These are phyloP conservation scores for Penicillium subrubescens DNA, from an alignment of 495 filamentous ascomycete species.

Conservation along the genomic window DNA sequence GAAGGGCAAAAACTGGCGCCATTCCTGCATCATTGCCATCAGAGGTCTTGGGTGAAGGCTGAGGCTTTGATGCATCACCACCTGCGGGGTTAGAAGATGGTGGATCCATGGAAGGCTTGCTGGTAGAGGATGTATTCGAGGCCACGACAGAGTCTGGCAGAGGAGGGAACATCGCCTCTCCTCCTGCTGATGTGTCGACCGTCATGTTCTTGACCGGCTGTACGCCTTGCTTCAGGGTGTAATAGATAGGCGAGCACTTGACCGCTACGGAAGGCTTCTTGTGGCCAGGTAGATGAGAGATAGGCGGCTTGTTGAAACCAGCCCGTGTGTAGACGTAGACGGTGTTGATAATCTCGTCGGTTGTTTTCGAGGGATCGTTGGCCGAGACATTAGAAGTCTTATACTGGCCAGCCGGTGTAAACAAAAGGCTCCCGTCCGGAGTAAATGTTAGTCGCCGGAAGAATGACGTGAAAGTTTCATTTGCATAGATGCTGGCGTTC, in stretches of 20 bases:
- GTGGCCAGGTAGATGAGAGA: constrained; percentile 96
- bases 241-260: constrained; percentile 88
- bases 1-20: constrained; percentile 78
- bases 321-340: constrained; percentile 98
- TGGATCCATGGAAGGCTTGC: constrained; percentile 74
- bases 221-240: constrained; percentile 70
- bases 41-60: constrained; percentile 53
- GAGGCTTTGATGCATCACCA: constrained; percentile 41
- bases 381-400: constrained; percentile 73
- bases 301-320: constrained; percentile 94
- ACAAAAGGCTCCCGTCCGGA: constrained; percentile 90
- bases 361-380: constrained; percentile 67
- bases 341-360: constrained; percentile 90
- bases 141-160: constrained; percentile 81
- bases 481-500: constrained; percentile 92
- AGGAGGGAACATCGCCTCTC: constrained; percentile 78
- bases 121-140: constrained; percentile 51
- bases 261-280: constrained; percentile 98
- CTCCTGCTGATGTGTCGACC: constrained; percentile 79
- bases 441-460: constrained; percentile 94
- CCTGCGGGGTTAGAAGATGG: constrained; percentile 61
- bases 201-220: constrained; percentile 84
- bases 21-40: constrained; percentile 52
- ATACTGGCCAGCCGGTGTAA: constrained; percentile 96
- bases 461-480: constrained; percentile 96